A percentile compares a stretch with the other conserved stretches of the same genome.
phyloP scores from a whole-genome alignment of 2,329 filamentous ascomycete species.

The Penicillium palitans region DNA sequence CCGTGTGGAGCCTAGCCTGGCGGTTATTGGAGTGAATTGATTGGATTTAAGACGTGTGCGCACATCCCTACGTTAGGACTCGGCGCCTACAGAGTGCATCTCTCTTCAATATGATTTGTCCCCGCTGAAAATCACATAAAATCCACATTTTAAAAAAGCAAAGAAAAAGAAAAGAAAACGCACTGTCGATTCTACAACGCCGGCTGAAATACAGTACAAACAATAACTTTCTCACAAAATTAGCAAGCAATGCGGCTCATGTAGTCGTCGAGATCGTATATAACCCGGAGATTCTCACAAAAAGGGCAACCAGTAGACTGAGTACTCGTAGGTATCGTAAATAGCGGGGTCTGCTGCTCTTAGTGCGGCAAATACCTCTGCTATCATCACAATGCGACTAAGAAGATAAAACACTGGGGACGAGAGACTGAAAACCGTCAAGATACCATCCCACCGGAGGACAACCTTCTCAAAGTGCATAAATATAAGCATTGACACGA shows the following conservation, averaged over 20 bases:
- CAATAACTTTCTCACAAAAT: background rate
- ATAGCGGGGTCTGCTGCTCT: background rate
- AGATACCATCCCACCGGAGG: background rate
- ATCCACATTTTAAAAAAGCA: background rate
- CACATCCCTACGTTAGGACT: background rate
- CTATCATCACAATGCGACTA: constrained; percentile 2
- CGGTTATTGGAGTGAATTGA: background rate
- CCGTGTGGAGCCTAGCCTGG: background rate
- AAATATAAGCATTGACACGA: background rate
- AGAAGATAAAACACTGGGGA: background rate
- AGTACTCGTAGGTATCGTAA: constrained; percentile 1
- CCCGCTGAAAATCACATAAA: background rate
- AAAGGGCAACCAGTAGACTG: background rate
- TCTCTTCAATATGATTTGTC: no score
- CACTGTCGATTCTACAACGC: background rate
- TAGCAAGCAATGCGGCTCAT: background rate
- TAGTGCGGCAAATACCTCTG: background rate
- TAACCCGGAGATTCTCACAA: background rate
- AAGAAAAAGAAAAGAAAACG: background rate
- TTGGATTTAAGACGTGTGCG: background rate
- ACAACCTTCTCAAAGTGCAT: constrained; percentile 6
- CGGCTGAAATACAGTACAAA: no score
- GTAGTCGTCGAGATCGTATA: background rate
- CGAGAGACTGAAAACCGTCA: constrained; percentile 4
- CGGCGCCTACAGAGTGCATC: background rate